These are phyloP conservation scores for Pythium plurisporium DNA, from an alignment of 352 stramenopile genomes.

Conservation along the genomic window DNA sequence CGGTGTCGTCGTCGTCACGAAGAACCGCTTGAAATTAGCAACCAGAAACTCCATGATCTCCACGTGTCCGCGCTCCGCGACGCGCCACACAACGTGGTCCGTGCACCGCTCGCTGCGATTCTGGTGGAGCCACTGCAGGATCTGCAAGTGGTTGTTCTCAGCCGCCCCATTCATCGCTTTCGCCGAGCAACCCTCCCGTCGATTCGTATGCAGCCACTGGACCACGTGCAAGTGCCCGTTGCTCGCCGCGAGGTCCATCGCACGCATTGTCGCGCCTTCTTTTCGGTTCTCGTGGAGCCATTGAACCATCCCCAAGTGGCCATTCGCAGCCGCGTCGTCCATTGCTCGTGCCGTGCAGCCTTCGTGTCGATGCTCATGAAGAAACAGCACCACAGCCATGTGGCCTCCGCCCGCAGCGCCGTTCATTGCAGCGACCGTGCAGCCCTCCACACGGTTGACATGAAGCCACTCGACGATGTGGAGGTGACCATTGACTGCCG, in stretches of 20 bases:
- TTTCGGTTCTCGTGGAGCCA: conserved; percentile 34
- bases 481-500: not conserved
- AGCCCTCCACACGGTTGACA: conserved; percentile 23
- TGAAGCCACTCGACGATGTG: not conserved
- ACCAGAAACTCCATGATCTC: conserved; percentile 17
- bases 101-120: conserved; percentile 38
- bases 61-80: conserved; percentile 43
- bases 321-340: conserved; percentile 38
- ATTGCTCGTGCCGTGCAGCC: conserved; percentile 38
- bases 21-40: conserved; percentile 15
- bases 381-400: conserved; percentile 31
- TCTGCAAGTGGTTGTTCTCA: conserved; percentile 37
- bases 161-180: conserved; percentile 43
- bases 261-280: conserved; percentile 34
- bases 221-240: conserved; percentile 41
- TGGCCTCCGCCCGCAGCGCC: conserved; percentile 30
- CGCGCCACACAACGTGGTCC: conserved; percentile 47
- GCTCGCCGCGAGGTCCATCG: conserved; percentile 45
- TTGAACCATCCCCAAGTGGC: conserved; percentile 40
- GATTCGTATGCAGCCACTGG: conserved; percentile 33
- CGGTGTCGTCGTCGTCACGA: conserved; percentile 38
- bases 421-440: conserved; percentile 36
- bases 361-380: conserved; percentile 31
- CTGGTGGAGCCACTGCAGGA: conserved; percentile 44
- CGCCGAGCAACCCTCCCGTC: conserved; percentile 30